Evolutionary conservation across 2,329 filamentous ascomycete genomes (phyloP), one percentile per base, ranked within the genome.

Genomic region (Pyrenochaeta sp.): DNA sequence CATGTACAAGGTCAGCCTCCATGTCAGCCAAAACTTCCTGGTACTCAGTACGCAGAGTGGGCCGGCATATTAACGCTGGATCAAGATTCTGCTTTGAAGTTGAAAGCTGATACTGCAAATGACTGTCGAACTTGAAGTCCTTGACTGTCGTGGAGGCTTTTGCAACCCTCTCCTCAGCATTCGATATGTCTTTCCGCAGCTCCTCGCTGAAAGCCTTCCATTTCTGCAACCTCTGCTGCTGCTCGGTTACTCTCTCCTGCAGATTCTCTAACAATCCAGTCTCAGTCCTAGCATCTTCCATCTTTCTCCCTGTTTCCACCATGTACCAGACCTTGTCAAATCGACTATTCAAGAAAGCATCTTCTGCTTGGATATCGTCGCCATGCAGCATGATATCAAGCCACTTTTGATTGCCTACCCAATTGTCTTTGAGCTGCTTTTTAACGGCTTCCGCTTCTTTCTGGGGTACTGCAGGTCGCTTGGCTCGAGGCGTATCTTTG

Each of bases 321-420:
- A 85, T 82, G 5, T 82, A 76, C 90, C 90, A 96, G 1, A 95
- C 84, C 7, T 85, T 80, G 27, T 90, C 84, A 58, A 93, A 95
- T 0, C 85, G 80, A 31, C 82, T 82, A 2, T 83, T 82, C 12
- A 96, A 72, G n/a, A 95, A 78, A 0, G 81, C 83, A 55, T 90
- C 89, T 29, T 80, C 83, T 21, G 79, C 79, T 2, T 80, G 76
- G 7, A 78, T 79, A 17, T 80, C 79, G 40, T 91, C 88, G 1
- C 90, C 90, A 45, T 88, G 81, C 0, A 95, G 72, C 17, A 97
- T 77, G 2, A 85, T 81, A 42, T 91, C 84, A 64, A 91, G 83
- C 88, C 92, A 94, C 50, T 85, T 83, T 54, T 88, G 85, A 66
- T 88, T 86, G 1, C 91, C 92, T 12, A 90, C 81, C 92, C 92